Percentiles rank a stretch among this genome's conserved stretches.
Evolutionary conservation across 495 filamentous ascomycete genomes (phyloP).

Genomic region (Lophiotrema nucula): DNA sequence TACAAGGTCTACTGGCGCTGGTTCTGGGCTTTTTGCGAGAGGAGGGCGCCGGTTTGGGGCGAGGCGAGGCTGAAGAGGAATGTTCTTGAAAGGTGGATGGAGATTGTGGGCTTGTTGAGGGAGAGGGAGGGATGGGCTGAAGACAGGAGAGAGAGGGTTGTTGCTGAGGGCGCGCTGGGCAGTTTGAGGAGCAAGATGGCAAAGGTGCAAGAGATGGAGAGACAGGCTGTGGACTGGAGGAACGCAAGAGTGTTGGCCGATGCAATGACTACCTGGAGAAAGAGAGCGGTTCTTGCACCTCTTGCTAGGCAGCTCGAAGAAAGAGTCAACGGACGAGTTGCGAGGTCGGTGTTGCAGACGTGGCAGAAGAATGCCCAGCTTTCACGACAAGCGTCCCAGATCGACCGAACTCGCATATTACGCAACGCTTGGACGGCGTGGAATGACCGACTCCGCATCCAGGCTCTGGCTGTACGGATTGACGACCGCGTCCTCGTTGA

Average conservation of each 20-base stretch:
- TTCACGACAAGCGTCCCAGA: slow-evolving; percentile 53
- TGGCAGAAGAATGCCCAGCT: slow-evolving; percentile 55
- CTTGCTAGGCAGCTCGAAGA: slow-evolving; percentile 47
- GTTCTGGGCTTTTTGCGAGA: slow-evolving; percentile 56
- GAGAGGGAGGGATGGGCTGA: slow-evolving; percentile 20
- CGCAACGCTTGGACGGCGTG: slow-evolving; percentile 62
- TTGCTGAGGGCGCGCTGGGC: slow-evolving; percentile 10
- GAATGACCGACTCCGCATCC: slow-evolving; percentile 63
- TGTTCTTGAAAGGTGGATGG: slow-evolving; percentile 27
- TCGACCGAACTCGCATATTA: slow-evolving; percentile 54
- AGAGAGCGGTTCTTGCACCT: slow-evolving; percentile 32
- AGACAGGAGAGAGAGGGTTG: slow-evolving; percentile 5
- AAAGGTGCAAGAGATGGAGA: not conserved
- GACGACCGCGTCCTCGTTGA: slow-evolving; percentile 60
- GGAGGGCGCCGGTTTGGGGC: slow-evolving; percentile 52
- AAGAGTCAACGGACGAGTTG: slow-evolving; percentile 50
- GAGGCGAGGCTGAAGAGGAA: slow-evolving; percentile 22
- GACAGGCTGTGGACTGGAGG: slow-evolving; percentile 20
- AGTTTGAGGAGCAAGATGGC: slow-evolving; percentile 7
- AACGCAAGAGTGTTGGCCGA: slow-evolving; percentile 10
- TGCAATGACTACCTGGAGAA: slow-evolving; percentile 12
- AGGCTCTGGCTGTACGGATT: slow-evolving; percentile 53
- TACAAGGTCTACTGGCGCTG: slow-evolving; percentile 54
- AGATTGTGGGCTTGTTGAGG: slow-evolving; percentile 16
- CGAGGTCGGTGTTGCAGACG: slow-evolving; percentile 49